These are phyloP conservation scores for Gnomoniopsis smithogilvyi DNA, from an alignment of 2,329 filamentous ascomycete species.

Conservation along the genomic window DNA sequence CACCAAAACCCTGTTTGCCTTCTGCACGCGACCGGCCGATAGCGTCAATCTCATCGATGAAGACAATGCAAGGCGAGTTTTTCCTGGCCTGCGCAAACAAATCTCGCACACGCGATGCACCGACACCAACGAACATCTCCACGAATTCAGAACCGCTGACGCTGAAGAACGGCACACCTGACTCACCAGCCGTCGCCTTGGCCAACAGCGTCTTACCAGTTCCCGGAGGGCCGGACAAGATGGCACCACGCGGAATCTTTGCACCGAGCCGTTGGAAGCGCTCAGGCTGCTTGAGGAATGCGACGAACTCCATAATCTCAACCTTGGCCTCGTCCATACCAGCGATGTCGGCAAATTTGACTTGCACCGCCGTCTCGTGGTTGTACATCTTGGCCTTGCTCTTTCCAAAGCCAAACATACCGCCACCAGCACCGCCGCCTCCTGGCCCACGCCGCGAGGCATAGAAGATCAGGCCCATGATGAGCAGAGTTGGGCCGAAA, in stretches of 20 bases:
- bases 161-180: slow-evolving; percentile 94
- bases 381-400: slow-evolving; percentile 97
- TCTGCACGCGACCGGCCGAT: slow-evolving; percentile 90
- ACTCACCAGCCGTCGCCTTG: slow-evolving; percentile 96
- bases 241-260: slow-evolving; percentile 95
- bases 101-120: slow-evolving; percentile 91
- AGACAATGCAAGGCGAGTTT: slow-evolving; percentile 97
- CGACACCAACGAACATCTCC: slow-evolving; percentile 99
- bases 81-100: slow-evolving; percentile 92
- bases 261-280: slow-evolving; percentile 91
- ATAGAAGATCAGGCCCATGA: slow-evolving; percentile 81
- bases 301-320: slow-evolving; percentile 99
- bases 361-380: slow-evolving; percentile 92
- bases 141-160: slow-evolving; percentile 99
- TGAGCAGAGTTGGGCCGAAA: slow-evolving; percentile 82
- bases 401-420: slow-evolving; percentile 94
- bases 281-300: slow-evolving; percentile 90
- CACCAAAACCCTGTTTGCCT: slow-evolving; percentile 68
- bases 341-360: slow-evolving; percentile 94
- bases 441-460: slow-evolving; percentile 72
- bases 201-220: slow-evolving; percentile 97
- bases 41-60: slow-evolving; percentile 98
- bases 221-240: slow-evolving; percentile 94
- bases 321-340: slow-evolving; percentile 98
- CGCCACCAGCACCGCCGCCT: slow-evolving; percentile 63